Percentiles rank a stretch among this genome's conserved stretches.
phyloP scores from a whole-genome alignment of 2,329 filamentous ascomycete genomes.

The Hirsutella thompsonii region DNA sequence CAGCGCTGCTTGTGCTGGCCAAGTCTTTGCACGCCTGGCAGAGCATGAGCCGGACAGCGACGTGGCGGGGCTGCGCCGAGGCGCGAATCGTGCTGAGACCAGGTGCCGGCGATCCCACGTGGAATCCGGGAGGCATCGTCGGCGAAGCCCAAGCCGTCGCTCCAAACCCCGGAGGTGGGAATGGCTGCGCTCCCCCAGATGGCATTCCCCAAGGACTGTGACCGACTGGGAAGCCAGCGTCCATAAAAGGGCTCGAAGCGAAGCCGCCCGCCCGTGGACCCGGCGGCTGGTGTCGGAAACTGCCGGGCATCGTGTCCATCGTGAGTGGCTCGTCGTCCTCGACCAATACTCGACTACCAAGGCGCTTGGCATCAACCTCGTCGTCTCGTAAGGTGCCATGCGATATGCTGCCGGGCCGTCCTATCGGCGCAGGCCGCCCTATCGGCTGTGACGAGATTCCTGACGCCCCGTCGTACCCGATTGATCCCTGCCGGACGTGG shows the following conservation, averaged over 20 bases:
- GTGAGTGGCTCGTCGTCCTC: slow-evolving; percentile 53
- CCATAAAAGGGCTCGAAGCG: slow-evolving; percentile 26
- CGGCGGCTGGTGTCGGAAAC: slow-evolving; percentile 36
- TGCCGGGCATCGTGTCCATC: slow-evolving; percentile 15
- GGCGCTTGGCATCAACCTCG: slow-evolving; percentile 63
- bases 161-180: slow-evolving; percentile 33
- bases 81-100: slow-evolving; percentile 16
- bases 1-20: slow-evolving; percentile 21
- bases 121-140: slow-evolving; percentile 19
- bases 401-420: slow-evolving; percentile 65
- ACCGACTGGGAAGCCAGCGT: slow-evolving; percentile 23
- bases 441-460: slow-evolving; percentile 56
- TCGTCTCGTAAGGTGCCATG: slow-evolving; percentile 36
- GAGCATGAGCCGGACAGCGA: slow-evolving; percentile 59
- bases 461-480: slow-evolving; percentile 50
- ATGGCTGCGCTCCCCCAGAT: slow-evolving; percentile 19
- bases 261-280: slow-evolving; percentile 31
- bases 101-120: slow-evolving; percentile 16
- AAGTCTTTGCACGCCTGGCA: slow-evolving; percentile 65
- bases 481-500: slow-evolving; percentile 67
- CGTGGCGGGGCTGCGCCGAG: slow-evolving; percentile 45
- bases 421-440: slow-evolving; percentile 73
- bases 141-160: slow-evolving; percentile 25
- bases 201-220: slow-evolving; percentile 30
- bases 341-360: slow-evolving; percentile 83